Evolutionary conservation across 1,284 basidiomycete species (phyloP).

Genomic region (Afroboletus lepidellus): DNA sequence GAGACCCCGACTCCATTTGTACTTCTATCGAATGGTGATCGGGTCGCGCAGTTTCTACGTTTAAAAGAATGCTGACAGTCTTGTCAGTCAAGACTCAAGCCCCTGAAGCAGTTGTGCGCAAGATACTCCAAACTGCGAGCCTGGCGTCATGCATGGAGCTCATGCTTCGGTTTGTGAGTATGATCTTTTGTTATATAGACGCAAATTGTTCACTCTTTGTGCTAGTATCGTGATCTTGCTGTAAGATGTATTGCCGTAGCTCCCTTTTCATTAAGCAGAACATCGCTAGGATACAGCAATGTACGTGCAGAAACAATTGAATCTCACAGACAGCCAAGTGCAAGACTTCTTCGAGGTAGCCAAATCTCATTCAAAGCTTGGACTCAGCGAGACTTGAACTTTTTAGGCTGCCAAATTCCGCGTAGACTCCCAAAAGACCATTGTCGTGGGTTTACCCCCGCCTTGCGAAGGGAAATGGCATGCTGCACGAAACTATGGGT

Average conservation of each 20-base stretch:
- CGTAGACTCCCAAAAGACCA: constrained; percentile 42
- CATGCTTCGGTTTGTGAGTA: constrained; percentile 39
- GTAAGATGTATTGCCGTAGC: constrained; percentile 23
- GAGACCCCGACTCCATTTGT: constrained; percentile 49
- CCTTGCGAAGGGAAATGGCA: constrained; percentile 38
- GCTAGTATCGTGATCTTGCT: constrained; percentile 45
- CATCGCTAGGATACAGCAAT: constrained; percentile 42
- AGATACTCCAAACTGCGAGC: constrained; percentile 32
- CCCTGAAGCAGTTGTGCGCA: constrained; percentile 32
- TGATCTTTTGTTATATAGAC: neutral
- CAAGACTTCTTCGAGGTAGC: constrained; percentile 53
- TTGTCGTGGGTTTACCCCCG: constrained; percentile 49
- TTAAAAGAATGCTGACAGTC: constrained; percentile 1
- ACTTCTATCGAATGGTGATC: constrained; percentile 46
- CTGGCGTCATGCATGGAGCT: constrained; percentile 38
- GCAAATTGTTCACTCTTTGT: constrained; percentile 2
- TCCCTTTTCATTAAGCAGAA: neutral
- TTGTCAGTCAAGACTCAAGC: constrained; percentile 41
- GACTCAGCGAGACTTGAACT: neutral
- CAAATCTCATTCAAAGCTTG: neutral
- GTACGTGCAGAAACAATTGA: constrained; percentile 47
- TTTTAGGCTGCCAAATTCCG: constrained; percentile 43
- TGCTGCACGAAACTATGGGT: constrained; percentile 43
- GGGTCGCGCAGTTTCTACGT: neutral
- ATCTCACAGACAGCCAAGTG: constrained; percentile 40